Evolutionary conservation across 805 yeast genomes (phyloP), one percentile per base, ranked within the genome.

Genomic region (Metschnikowia noctiluminum): DNA sequence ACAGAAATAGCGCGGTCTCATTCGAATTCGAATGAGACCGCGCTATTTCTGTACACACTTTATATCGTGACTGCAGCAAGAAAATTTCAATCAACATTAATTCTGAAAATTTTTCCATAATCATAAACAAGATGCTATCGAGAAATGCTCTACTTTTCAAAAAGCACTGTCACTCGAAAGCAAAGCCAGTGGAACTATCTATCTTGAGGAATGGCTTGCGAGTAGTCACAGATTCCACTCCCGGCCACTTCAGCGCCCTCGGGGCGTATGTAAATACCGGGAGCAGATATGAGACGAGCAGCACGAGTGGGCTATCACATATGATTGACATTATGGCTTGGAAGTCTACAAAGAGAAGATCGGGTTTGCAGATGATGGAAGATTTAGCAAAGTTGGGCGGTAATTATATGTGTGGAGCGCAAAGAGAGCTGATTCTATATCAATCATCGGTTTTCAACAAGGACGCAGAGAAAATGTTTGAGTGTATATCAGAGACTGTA

Each of bases 181-280:
- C 27, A 5, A 14, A 41, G 30, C 47, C 45, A n/a, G 49, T 66
- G 12, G 66, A 68, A 40, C 58, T 66, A 53, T 59, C 71, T 27
- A 63, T 82, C 0, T 72, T 92, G 32, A 56, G 77, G 7, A 92
- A 90, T 68, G 97, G 97, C 2, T 70, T 91, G 35, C 76, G 85
- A 54, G 85, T 92, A 6, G 91, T 89, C 10, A 86, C 96, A 3
- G 94, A 89, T 51, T 82, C 87, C 39, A 79, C 86, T 0, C 94
- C 97, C 1, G 90, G 96, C 36, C 96, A 91, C 66, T 94, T 94
- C 63, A 78, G 92, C 49, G 96, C 97, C 0, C 67, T 91, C 40
- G 98, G 98, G 1, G 78, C 92, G 40, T 94, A 89, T 61, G 78
- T 94, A 6, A 85, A 87, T 61, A 96, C 96, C 1, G 99, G 99